A percentile compares a stretch with the other conserved stretches of the same genome.
Evolutionary conservation across 495 filamentous ascomycete species (phyloP).

Genomic region (Rhypophila decipiens): DNA sequence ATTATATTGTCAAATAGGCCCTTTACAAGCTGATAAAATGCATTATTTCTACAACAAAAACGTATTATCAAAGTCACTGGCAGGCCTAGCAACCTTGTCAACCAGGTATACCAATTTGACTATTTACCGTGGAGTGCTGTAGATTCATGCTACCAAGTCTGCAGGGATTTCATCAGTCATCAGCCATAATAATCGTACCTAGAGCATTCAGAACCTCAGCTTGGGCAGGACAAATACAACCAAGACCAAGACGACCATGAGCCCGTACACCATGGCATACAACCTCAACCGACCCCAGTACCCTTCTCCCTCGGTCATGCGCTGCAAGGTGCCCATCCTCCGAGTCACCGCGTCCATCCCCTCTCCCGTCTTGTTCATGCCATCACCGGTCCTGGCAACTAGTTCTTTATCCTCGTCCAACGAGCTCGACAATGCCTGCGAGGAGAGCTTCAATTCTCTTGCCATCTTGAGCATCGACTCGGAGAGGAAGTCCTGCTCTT

Average conservation of each 20-base stretch:
- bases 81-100: too few relatives aligned
- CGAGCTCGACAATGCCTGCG: slow-evolving; percentile 59
- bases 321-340: slow-evolving; percentile 64
- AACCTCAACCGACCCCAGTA: slow-evolving; percentile 82
- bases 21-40: too few relatives aligned
- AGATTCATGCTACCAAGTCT: too few relatives aligned
- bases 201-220: slow-evolving; percentile 59
- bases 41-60: too few relatives aligned
- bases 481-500: slow-evolving; percentile 81
- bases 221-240: slow-evolving; percentile 80
- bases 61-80: too few relatives aligned
- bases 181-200: too few relatives aligned
- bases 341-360: slow-evolving; percentile 69
- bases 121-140: too few relatives aligned
- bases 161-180: too few relatives aligned
- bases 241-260: slow-evolving; percentile 67
- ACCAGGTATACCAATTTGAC: too few relatives aligned
- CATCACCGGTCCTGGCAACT: slow-evolving; percentile 60
- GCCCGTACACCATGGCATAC: slow-evolving; percentile 72
- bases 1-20: too few relatives aligned
- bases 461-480: slow-evolving; percentile 72
- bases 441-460: slow-evolving; percentile 66
- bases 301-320: slow-evolving; percentile 77
- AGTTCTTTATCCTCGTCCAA: slow-evolving; percentile 68
- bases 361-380: slow-evolving; percentile 65